These are phyloP conservation scores for Cladophialophora yegresii DNA, from an alignment of 2,329 filamentous ascomycete genomes.

Conservation along the genomic window DNA sequence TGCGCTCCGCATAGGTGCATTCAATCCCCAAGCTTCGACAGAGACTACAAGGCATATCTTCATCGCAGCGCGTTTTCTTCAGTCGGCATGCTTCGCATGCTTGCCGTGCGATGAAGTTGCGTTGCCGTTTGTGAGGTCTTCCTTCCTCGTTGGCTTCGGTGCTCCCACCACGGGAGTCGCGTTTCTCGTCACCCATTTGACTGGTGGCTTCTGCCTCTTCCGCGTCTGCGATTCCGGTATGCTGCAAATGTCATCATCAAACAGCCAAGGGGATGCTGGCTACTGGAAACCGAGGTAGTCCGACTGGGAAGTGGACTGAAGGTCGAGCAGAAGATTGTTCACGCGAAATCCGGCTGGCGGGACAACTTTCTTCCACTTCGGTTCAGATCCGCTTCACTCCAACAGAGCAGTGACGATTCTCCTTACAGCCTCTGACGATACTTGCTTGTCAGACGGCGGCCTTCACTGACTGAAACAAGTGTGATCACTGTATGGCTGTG, in stretches of 20 bases:
- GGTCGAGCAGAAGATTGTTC: not conserved
- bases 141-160: constrained; percentile 19
- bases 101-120: constrained; percentile 37
- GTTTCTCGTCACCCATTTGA: constrained; percentile 19
- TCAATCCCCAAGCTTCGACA: constrained; percentile 54
- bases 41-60: constrained; percentile 57
- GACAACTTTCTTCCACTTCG: not conserved
- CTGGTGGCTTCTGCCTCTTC: not conserved
- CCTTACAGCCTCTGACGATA: not conserved
- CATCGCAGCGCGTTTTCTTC: constrained; percentile 59
- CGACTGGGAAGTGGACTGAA: not conserved
- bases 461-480: not conserved
- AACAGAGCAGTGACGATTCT: not conserved
- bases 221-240: not conserved
- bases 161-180: constrained; percentile 2
- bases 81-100: constrained; percentile 57
- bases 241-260: not conserved
- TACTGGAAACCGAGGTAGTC: not conserved
- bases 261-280: not conserved
- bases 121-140: constrained; percentile 26
- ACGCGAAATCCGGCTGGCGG: no score
- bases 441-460: no score
- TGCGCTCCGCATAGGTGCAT: constrained; percentile 57
- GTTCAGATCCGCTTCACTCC: not conserved
- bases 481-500: no score